A percentile compares a stretch with the other conserved stretches of the same genome.
Evolutionary conservation across 352 stramenopile genomes (phyloP).

Genomic region (Globisporangium radiosum): DNA sequence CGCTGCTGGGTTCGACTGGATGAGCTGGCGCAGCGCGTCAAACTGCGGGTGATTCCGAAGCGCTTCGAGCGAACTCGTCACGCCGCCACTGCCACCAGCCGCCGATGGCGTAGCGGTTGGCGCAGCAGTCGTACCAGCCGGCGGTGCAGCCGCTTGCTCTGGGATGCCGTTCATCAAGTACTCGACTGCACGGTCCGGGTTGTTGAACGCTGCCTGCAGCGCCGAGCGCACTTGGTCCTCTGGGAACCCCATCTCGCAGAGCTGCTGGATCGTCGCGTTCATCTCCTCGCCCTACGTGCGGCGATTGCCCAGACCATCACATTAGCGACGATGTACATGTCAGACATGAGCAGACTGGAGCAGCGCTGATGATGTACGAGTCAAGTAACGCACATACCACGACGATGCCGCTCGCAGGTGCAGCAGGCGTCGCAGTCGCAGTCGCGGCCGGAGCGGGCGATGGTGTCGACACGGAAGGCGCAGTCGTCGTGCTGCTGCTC

Average conservation of each 20-base stretch:
- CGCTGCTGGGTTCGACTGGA: slow-evolving; percentile 79
- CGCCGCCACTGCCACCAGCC: slow-evolving; percentile 11
- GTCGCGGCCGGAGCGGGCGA: slow-evolving; percentile 11
- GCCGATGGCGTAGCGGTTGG: slow-evolving; percentile 14
- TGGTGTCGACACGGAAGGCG: slow-evolving; percentile 57
- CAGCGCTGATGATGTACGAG: too few relatives aligned
- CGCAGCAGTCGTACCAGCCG: slow-evolving; percentile 5
- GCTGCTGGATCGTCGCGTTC: slow-evolving; percentile 57
- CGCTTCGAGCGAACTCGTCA: slow-evolving; percentile 56
- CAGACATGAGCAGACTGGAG: too few relatives aligned
- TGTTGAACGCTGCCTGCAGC: slow-evolving; percentile 81
- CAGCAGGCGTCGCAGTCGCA: slow-evolving; percentile 30
- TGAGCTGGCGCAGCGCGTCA: slow-evolving; percentile 68
- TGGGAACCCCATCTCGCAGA: slow-evolving; percentile 85
- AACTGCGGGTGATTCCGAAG: slow-evolving; percentile 85
- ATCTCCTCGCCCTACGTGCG: slow-evolving; percentile 32
- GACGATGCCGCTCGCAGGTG: slow-evolving; percentile 16
- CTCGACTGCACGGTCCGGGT: slow-evolving; percentile 80
- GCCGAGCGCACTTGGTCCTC: slow-evolving; percentile 78
- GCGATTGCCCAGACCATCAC: too few relatives aligned
- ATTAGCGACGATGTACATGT: too few relatives aligned
- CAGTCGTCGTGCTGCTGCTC: slow-evolving; percentile 50
- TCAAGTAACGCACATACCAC: slow-evolving; percentile 13
- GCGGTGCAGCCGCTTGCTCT: slow-evolving; percentile 29
- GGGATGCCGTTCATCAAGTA: slow-evolving; percentile 88